Percentiles rank a stretch among this genome's conserved stretches.
Evolutionary conservation across 2,329 filamentous ascomycete genomes (phyloP).

Genomic region (Neofusicoccum ribis): DNA sequence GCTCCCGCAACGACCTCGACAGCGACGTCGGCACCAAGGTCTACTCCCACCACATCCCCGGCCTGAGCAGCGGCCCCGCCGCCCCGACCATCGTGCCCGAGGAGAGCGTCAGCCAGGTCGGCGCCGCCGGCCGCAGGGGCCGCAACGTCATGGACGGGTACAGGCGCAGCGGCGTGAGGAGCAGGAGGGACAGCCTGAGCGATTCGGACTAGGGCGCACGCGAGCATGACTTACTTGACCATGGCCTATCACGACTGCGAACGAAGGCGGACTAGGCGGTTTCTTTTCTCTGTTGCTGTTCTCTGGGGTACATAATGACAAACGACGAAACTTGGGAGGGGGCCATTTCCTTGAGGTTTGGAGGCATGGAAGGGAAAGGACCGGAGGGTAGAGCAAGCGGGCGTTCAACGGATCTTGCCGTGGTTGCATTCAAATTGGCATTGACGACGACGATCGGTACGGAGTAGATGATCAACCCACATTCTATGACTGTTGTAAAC

Average conservation of each 20-base stretch:
- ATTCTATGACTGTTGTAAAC: no score
- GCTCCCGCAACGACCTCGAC: conserved; percentile 40
- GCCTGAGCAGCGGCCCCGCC: conserved; percentile 39
- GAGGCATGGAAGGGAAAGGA: no score
- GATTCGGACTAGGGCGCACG: conserved; percentile 31
- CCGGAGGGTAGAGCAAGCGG: background rate
- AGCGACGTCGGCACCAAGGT: conserved; percentile 52
- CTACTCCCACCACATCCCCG: conserved; percentile 60
- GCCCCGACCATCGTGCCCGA: conserved; percentile 36
- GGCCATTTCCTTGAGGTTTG: background rate
- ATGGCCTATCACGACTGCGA: no score
- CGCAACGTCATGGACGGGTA: conserved; percentile 47
- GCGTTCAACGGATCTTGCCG: background rate
- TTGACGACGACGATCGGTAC: background rate
- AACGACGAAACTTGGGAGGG: background rate
- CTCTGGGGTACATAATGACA: background rate
- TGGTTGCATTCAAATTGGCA: background rate
- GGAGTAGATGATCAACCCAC: background rate
- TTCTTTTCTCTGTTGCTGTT: background rate
- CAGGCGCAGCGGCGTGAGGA: conserved; percentile 42
- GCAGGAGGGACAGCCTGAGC: conserved; percentile 54
- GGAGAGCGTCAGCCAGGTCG: conserved; percentile 43
- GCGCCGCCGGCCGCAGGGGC: conserved; percentile 33
- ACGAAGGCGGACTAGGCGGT: background rate
- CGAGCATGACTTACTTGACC: background rate